A percentile compares a stretch with the other conserved stretches of the same genome.
Conservation (phyloP, 169 alveolate genomes). For the Perkinsus chesapeaki region DNA sequence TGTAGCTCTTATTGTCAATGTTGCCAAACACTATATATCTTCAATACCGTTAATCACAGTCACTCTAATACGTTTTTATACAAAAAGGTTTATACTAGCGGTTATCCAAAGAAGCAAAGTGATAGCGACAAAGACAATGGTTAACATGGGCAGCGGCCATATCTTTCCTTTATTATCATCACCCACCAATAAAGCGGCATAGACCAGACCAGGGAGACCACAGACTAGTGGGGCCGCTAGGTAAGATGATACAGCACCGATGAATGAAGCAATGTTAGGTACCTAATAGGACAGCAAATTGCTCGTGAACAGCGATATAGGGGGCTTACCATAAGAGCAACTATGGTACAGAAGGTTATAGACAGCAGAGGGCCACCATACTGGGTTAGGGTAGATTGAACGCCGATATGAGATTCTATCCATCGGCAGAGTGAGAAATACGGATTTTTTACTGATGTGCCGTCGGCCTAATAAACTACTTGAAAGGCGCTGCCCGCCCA, state of each 20-base stretch:
- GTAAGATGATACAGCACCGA: background rate
- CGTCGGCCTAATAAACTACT: background rate
- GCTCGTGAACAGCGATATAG: background rate
- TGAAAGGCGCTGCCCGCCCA: background rate
- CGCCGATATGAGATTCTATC: background rate
- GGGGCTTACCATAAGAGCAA: background rate
- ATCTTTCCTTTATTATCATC: background rate
- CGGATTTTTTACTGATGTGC: background rate
- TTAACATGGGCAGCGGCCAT: background rate
- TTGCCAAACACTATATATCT: too few relatives aligned
- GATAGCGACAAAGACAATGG: background rate
- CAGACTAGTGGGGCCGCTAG: background rate
- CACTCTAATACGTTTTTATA: background rate
- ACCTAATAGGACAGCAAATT: background rate
- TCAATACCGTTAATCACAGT: too few relatives aligned
- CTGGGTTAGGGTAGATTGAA: background rate
- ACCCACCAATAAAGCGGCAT: background rate
- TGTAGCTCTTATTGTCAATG: too few relatives aligned
- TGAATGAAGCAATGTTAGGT: background rate
- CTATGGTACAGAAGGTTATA: background rate
- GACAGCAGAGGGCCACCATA: background rate
- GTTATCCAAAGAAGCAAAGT: background rate
- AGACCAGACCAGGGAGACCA: background rate
- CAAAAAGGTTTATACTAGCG: background rate
- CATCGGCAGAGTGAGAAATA: background rate